Evolutionary conservation across 2,329 filamentous ascomycete genomes (phyloP).

Genomic region (Fusarium robinianum): DNA sequence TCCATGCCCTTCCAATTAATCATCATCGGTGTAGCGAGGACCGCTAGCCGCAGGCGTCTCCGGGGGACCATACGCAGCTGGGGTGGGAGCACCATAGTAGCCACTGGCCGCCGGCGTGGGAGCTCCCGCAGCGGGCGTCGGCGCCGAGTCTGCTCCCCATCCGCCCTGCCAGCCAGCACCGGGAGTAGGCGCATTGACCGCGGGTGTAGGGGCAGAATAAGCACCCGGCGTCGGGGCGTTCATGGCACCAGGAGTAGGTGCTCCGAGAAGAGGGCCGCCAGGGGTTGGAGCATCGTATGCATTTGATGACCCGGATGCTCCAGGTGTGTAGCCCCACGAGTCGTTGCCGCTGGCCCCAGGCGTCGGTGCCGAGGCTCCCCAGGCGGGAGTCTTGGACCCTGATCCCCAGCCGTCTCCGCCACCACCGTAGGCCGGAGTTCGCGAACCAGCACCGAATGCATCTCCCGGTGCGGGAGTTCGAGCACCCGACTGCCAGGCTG

Average conservation of each 20-base stretch:
- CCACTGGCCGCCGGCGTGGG: conserved; percentile 69
- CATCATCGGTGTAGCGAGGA: conserved; percentile 59
- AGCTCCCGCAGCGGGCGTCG: conserved; percentile 67
- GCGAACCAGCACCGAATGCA: conserved; percentile 69
- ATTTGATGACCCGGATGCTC: conserved; percentile 47
- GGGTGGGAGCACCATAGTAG: conserved; percentile 67
- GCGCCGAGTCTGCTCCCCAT: conserved; percentile 66
- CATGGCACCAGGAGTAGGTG: conserved; percentile 64
- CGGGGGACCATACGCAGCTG: conserved; percentile 61
- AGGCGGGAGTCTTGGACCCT: conserved; percentile 79
- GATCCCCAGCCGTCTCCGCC: conserved; percentile 64
- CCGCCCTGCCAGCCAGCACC: conserved; percentile 65
- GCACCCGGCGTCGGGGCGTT: conserved; percentile 75
- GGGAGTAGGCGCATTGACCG: conserved; percentile 69
- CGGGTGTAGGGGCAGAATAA: conserved; percentile 67
- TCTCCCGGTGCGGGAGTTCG: conserved; percentile 68
- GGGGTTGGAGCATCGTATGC: conserved; percentile 74
- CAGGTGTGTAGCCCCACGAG: conserved; percentile 63
- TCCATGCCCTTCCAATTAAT: conserved; percentile 37
- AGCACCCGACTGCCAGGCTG: conserved; percentile 77
- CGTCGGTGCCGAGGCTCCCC: conserved; percentile 63
- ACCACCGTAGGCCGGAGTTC: conserved; percentile 65
- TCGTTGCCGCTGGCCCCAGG: conserved; percentile 62
- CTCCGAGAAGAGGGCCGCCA: conserved; percentile 60
- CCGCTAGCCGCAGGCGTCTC: conserved; percentile 66